Percentiles rank a stretch among this genome's conserved stretches.
These are phyloP conservation scores for Monosporascus sp. DNA, from an alignment of 2,329 filamentous ascomycete genomes.

Conservation along the genomic window DNA sequence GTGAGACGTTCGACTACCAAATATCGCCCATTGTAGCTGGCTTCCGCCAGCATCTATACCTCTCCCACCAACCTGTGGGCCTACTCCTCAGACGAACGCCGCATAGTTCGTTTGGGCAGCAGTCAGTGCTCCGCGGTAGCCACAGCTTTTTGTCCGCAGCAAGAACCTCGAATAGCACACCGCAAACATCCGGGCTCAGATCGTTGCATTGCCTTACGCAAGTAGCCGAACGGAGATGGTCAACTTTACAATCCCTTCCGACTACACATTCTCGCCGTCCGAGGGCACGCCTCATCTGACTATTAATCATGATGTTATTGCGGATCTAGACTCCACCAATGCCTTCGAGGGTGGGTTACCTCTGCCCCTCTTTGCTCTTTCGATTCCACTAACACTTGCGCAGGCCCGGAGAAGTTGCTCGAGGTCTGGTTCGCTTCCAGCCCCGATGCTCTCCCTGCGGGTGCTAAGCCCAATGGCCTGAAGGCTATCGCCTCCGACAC, in stretches of 20 bases:
- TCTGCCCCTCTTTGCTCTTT: slow-evolving; percentile 5
- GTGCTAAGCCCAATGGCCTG: slow-evolving; percentile 68
- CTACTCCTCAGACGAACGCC: slow-evolving; percentile 94
- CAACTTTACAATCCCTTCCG: slow-evolving; percentile 70
- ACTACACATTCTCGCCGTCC: slow-evolving; percentile 79
- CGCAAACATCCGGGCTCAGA: slow-evolving; percentile 10
- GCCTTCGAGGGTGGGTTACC: slow-evolving; percentile 75
- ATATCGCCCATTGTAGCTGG: slow-evolving; percentile 63
- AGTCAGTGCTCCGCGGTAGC: slow-evolving; percentile 91
- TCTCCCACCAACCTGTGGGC: slow-evolving; percentile 71
- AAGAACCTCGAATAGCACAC: slow-evolving; percentile 14
- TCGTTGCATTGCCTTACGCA: slow-evolving; percentile 18
- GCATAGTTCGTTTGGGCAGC: slow-evolving; percentile 94
- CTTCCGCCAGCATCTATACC: slow-evolving; percentile 70
- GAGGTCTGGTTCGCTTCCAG: slow-evolving; percentile 97
- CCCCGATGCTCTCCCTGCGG: slow-evolving; percentile 63
- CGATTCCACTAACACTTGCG: neutral
- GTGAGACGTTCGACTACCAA: slow-evolving; percentile 54
- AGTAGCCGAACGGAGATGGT: slow-evolving; percentile 64
- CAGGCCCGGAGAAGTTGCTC: slow-evolving; percentile 90
- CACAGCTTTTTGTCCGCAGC: slow-evolving; percentile 25
- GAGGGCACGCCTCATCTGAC: slow-evolving; percentile 83
- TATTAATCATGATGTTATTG: slow-evolving; percentile 92
- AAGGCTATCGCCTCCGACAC: slow-evolving; percentile 78
- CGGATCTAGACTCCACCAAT: slow-evolving; percentile 90